Evolutionary conservation across 2,329 filamentous ascomycete species (phyloP), one percentile per base, ranked within the genome.

Genomic region (Endoconidiophora polonica): DNA sequence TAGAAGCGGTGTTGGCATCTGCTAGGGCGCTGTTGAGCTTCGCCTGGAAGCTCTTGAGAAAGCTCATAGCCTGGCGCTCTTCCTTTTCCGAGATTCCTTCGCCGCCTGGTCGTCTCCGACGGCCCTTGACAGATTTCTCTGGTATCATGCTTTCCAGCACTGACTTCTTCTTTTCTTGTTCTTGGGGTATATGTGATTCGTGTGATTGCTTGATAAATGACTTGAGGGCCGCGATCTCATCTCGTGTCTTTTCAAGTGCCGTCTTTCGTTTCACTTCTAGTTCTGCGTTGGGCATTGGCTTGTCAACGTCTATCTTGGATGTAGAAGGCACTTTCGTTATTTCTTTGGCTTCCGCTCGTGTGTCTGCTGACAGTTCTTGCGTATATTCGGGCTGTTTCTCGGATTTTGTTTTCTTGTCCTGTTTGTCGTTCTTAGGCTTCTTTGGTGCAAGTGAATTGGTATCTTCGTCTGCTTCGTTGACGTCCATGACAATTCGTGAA

Each of bases 221-320:
- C 62, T 88, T 90, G 3, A 91, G 67, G 1, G 81, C 81, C 3
- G 82, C 83, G 49, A 90, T 86, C 58, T 91, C 81, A 37, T 84
- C 83, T 56, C 88, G 88, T 2, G 83, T 84, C 56, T 70, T 70
- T 55, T 86, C 79, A 7, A 88, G 65, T 0, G 72, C 70, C 1
- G 71, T 62, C 46, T 45, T 56, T 46, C 24, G 55, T 50, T 42
- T 56, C 20, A 54, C 44, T 41, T 59, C 53, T 22, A 48, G 47
- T n/a, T 57, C 54, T 41, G 52, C 29, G 12, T 55, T 22, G 44
- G 26, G 36, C 26, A 43, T n/a, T 4, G 26, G 39, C 20, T 47
- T 20, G n/a, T 52, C 40, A n/a, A 49, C 20, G 12, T 45, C 50
- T 46, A 52, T 48, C 23, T 18, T 16, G 3, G 14, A 24, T 12